Base-by-base conservation (phyloP, 352 stramenopile species). In the Phytophthora boehmeriae region DNA sequence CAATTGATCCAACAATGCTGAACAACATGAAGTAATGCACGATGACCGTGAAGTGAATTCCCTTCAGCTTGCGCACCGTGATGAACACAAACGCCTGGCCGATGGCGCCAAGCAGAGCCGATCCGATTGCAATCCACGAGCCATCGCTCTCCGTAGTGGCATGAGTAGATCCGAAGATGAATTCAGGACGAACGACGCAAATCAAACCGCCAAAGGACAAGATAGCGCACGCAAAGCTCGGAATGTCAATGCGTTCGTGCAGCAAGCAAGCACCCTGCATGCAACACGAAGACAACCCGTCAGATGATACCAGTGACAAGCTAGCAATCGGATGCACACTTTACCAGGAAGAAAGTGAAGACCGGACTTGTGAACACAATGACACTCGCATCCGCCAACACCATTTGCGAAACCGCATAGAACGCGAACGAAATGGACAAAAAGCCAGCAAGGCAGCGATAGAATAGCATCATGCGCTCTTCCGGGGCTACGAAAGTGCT, bases 11-110 rank as follows among this genome's bases (percentile, higher is more conserved):
- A 14, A 76, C 23, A 20, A 75, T 63, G 46, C 72, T 89, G 30
- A 83, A 85, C 1, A 91, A 63, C 79, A 94, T 82, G 27, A 92
- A 92, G 67, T 94, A 92, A 71, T 94, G 78, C 20, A 92, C 65
- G 23, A 94, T 76, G 23, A 92, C 80, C 45, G 78, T 71, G 16
- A 85, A 71, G 38, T 85, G 53, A 35, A 92, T 70, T 1, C 64
- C 52, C 43, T 80, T 81, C 9, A 92, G 66, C 60, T 88, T 79
- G 10, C 86, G 83, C 46, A 94, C 80, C 0, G 68, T 72, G 28
- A 88, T 78, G 55, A 87, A 94, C 10, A 91, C 86, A 43, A 92
- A 78, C 14, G 79, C 79, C 46, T 94, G 86, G 8, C 68, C 73
- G 27, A 89, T 62, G 1, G 83, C 83, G 32, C 80, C 77, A 11